Evolutionary conservation across 2,329 filamentous ascomycete species (phyloP).

Genomic region (Neurospora sp.): DNA sequence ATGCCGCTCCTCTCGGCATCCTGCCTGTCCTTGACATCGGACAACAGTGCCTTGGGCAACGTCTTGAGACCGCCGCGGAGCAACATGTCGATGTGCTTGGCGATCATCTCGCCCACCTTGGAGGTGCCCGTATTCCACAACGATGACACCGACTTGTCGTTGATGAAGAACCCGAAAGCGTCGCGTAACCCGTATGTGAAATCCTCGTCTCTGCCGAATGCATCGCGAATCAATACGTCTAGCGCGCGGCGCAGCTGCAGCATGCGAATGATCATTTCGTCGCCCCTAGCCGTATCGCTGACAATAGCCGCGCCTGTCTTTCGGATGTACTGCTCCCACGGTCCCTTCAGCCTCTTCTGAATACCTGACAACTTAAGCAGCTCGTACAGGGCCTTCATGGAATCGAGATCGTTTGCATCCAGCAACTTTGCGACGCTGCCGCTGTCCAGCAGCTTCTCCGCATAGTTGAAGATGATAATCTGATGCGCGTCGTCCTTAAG

Average conservation of each 20-base stretch:
- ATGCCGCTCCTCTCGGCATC: slow-evolving; percentile 52
- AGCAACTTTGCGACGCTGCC: slow-evolving; percentile 64
- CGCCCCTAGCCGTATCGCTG: slow-evolving; percentile 64
- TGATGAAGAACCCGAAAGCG: slow-evolving; percentile 84
- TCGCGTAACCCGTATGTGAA: slow-evolving; percentile 73
- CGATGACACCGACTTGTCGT: slow-evolving; percentile 64
- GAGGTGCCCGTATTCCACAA: slow-evolving; percentile 76
- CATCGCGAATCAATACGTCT: slow-evolving; percentile 64
- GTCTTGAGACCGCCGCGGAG: slow-evolving; percentile 81
- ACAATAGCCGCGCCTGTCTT: slow-evolving; percentile 67
- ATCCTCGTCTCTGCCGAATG: slow-evolving; percentile 68
- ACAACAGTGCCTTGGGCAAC: slow-evolving; percentile 58
- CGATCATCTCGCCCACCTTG: slow-evolving; percentile 97
- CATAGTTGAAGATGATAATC: slow-evolving; percentile 59
- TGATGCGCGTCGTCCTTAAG: slow-evolving; percentile 65
- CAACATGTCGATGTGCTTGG: slow-evolving; percentile 87
- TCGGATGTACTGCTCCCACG: slow-evolving; percentile 74
- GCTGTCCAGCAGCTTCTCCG: slow-evolving; percentile 53
- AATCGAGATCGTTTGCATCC: slow-evolving; percentile 55
- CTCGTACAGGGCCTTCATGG: slow-evolving; percentile 67
- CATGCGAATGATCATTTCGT: slow-evolving; percentile 78
- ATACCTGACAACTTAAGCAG: slow-evolving; percentile 64
- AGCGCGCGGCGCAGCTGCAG: slow-evolving; percentile 71
- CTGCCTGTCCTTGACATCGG: slow-evolving; percentile 47
- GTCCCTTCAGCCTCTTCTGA: slow-evolving; percentile 55